phyloP scores from a whole-genome alignment of 106 monocot species.

The Phalaenopsis equestris region DNA sequence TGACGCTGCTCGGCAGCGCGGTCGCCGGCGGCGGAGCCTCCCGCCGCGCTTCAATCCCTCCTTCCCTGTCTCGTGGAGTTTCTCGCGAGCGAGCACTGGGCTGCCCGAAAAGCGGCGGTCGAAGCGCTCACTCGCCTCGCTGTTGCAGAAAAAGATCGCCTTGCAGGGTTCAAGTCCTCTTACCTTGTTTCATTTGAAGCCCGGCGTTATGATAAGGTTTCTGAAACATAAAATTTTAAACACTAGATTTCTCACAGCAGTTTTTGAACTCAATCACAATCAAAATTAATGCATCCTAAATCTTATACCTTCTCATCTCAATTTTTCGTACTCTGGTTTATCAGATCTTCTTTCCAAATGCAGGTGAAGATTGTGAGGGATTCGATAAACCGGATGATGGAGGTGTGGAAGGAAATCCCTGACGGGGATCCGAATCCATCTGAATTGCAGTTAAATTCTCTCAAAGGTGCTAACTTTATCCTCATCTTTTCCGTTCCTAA shows the following conservation, averaged over 20 bases:
- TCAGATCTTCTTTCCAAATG: slow-evolving; percentile 2
- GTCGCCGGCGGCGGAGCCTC: slow-evolving; percentile 42
- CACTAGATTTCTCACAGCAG: no score
- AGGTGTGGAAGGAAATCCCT: slow-evolving; percentile 78
- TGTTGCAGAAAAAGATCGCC: slow-evolving; percentile 33
- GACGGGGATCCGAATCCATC: slow-evolving; percentile 9
- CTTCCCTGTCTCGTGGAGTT: slow-evolving; percentile 55
- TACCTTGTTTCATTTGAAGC: slow-evolving; percentile 61
- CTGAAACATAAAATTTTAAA: not conserved
- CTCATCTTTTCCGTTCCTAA: not conserved
- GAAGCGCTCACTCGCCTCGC: slow-evolving; percentile 61
- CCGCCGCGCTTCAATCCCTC: slow-evolving; percentile 15
- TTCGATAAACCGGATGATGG: slow-evolving; percentile 83
- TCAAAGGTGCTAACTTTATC: slow-evolving; percentile 22
- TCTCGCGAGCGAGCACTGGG: slow-evolving; percentile 73
- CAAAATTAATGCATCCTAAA: not conserved
- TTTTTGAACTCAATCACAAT: no score
- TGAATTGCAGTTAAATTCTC: slow-evolving; percentile 19
- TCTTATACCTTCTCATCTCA: not conserved
- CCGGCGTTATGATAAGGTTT: slow-evolving; percentile 76
- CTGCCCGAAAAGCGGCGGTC: slow-evolving; percentile 72
- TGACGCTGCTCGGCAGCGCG: slow-evolving; percentile 53
- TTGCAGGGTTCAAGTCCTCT: slow-evolving; percentile 43
- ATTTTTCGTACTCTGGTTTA: not conserved
- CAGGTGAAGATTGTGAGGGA: slow-evolving; percentile 96